Base-by-base conservation (phyloP, 371 early-diverging fungal species). In the Apophysomyces trapeziformis region DNA sequence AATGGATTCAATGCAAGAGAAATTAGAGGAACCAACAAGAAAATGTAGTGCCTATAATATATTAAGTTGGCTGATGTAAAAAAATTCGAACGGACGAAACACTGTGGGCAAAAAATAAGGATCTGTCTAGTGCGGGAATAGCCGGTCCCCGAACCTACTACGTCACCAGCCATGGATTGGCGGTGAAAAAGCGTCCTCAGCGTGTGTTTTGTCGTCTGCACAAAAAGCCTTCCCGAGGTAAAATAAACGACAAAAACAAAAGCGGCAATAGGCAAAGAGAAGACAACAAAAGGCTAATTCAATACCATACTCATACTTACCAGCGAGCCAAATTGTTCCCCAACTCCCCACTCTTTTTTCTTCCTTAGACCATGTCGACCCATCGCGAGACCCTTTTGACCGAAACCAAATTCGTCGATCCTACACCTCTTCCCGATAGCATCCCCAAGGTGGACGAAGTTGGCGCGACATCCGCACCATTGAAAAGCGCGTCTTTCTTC, bases 401-500 rank as follows among this genome's bases (percentile, higher is more conserved):
- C 60, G 61, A 68, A 57, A 71, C 63, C 66, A 70, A 82, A 65
- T 87, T 83, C 66, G 89, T 92, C 16, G 94, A 93, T 72, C 85
- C 92, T 9, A 90, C 93, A 9, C 92, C 93, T 37, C 82, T 87
- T 60, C 92, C 93, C 38, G 81, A 78, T 8, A 76, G 79, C 54
- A 68, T 91, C 36, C 90, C 92, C 26, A 74, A 85, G 13, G 95
- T 96, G n/a, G 85, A 87, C 35, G 97, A 98, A 76, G 87, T 97
- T 44, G 96, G 97, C 38, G 80, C 86, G 38, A 95, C 97, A 38
- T 94, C 95, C 26, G 97, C 97, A 16, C 96, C 98, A 26, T 83
- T 98, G 64, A 92, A 91, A 77, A 96, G 96, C 47, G 95, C 96
- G 64, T 85, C 96, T 35, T 97, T 91, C 78, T 93, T 93, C 77